phyloP scores from a whole-genome alignment of 2,329 filamentous ascomycete genomes.

The Xylariaceae sp. region DNA sequence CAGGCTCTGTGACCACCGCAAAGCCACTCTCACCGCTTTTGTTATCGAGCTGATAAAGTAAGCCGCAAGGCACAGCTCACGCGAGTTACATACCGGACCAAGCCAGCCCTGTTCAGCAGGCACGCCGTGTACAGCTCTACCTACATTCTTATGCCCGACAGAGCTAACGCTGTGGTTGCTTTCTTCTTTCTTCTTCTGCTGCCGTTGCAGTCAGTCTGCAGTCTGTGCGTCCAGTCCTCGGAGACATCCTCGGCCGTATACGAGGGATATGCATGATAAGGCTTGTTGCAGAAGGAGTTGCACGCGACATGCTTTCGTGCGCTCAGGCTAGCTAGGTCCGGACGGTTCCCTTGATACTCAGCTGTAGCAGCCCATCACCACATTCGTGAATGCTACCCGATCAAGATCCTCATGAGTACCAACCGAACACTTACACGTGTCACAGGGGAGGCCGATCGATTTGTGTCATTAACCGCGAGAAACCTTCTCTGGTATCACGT shows the following conservation, averaged over 20 bases:
- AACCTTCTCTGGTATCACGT: background rate
- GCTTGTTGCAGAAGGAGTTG: background rate
- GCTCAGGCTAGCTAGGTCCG: constrained; percentile 3
- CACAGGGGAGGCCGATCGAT: background rate
- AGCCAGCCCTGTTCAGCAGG: background rate
- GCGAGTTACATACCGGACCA: background rate
- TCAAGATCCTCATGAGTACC: background rate
- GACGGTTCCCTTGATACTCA: background rate
- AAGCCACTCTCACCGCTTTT: constrained; percentile 1
- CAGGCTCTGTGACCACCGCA: background rate
- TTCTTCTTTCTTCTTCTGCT: constrained; percentile 6
- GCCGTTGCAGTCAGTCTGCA: background rate
- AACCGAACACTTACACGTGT: constrained; percentile 1
- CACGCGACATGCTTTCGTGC: constrained; percentile 6
- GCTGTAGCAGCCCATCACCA: constrained; percentile 9
- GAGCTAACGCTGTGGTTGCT: constrained; percentile 1
- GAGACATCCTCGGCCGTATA: constrained; percentile 12
- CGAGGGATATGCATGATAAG: background rate
- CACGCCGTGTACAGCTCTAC: background rate
- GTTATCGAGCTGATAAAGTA: constrained; percentile 1
- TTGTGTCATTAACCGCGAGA: background rate
- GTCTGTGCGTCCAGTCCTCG: background rate
- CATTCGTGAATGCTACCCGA: constrained; percentile 10
- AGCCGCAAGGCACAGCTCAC: background rate
- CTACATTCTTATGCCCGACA: background rate